Evolutionary conservation across 495 filamentous ascomycete genomes (phyloP), one percentile per base, ranked within the genome.

Genomic region (Articulospora tetracladia): DNA sequence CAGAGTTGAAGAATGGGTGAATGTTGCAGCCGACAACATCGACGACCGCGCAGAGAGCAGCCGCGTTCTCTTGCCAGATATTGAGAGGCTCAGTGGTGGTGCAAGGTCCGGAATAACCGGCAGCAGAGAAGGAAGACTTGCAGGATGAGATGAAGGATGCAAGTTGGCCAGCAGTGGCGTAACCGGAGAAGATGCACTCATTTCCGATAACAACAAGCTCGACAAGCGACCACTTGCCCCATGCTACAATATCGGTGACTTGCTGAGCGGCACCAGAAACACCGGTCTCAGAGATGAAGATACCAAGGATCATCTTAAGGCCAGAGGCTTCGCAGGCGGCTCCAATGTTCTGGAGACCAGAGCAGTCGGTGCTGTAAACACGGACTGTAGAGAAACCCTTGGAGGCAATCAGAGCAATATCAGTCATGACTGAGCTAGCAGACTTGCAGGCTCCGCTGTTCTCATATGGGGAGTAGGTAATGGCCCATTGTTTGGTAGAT

Each of bases 281-380:
- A 61, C 86, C 88, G 60, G 74, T 73, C 58, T 74, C 70, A 69
- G 83, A 81, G 72, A 98, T 86, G 82, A 85, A 95, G 78, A 97
- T 77, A 74, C 93, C 93, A 59, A 92, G 68, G 72, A 97, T 92
- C 68, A 97, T 75, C 66, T 85, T 87, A 44, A 98, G 70, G 52
- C 85, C 84, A 71, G 85, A 70, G 52, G 74, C 66, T 52, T 75
- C 68, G 70, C 80, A 83, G 57, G 89, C 86, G 15, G 75, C 70
- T 61, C 89, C 90, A 58, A 96, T 85, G 71, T 79, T 86, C 72
- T 83, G 70, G 41, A 97, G 90, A 61, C 83, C 84, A 71, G 77
- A 79, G 82, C 93, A 98, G 83, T 96, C 93, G 66, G 92, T 90
- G 61, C 86, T 88, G 86, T 98, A 97, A 73, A 96, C 77, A 73